Evolutionary conservation across 164 flowering plant genomes (phyloP), one percentile per base, ranked within the genome.

Genomic region (Litsea cubeba): DNA sequence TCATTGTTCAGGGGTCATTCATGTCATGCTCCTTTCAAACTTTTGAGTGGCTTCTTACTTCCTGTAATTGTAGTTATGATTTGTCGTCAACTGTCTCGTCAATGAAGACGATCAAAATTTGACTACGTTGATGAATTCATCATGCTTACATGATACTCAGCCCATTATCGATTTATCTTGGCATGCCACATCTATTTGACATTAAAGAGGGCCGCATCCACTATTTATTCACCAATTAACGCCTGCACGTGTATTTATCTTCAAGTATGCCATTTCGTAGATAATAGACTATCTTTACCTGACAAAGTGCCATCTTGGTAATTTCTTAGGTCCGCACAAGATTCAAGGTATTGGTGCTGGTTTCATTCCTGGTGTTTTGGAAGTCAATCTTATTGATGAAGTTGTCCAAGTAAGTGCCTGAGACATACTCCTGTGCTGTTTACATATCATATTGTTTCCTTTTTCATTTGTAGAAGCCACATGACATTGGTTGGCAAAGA

Each of bases 341-440:
- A 90, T 90, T 50, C 91, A 90, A 80, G 94, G 91, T 72, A 87
- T 90, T 81, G 94, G 94, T 35, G 87, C 94, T 71, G 94, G 94
- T 74, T 83, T 90, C 76, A 83, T 90, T 74, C 91, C 94, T 46
- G 84, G 81, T 7, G 87, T 85, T 72, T 80, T 90, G 82, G 91
- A 81, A 12, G 79, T 76, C 51, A 65, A 75, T 58, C 70, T 82
- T 14, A 49, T 84, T 64, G 86, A 84, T 79, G 86, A 79, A 76
- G 82, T 84, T 20, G 46, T 84, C 65, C 81, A 81, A 65, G 86
- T 83, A 80, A 73, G 79, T 23, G 60, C 74, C 17, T 12, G 58
- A 28, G 26, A 15, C 10, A 8, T 40, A 40, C 46, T 40, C 46
- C 46, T 40, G 8, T 8, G 46, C 46, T 40, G 46, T 23, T 35